These are phyloP conservation scores for Cladosporium sp. DNA, from an alignment of 2,329 filamentous ascomycete species.

Conservation along the genomic window DNA sequence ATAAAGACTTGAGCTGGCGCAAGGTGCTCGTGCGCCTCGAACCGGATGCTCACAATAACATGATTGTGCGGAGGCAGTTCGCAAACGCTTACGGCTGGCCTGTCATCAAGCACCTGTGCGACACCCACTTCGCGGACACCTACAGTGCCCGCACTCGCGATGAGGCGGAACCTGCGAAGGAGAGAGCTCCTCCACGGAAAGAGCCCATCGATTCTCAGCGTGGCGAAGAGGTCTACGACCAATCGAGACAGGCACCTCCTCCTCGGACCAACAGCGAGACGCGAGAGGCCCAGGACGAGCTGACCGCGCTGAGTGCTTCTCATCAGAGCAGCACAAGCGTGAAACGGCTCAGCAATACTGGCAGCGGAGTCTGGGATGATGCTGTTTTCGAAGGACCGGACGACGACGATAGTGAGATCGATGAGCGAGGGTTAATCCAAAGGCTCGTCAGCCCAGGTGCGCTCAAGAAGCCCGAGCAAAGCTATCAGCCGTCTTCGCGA, in stretches of 20 bases:
- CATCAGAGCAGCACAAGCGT: slow-evolving; percentile 20
- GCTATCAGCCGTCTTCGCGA: slow-evolving; percentile 14
- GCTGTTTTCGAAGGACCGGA: slow-evolving; percentile 41
- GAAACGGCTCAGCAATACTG: slow-evolving; percentile 28
- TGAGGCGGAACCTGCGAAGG: slow-evolving; percentile 58
- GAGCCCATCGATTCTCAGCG: slow-evolving; percentile 46
- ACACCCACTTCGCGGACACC: slow-evolving; percentile 84
- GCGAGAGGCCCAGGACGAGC: slow-evolving; percentile 39
- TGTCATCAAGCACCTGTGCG: slow-evolving; percentile 87
- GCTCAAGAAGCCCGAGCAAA: slow-evolving; percentile 19
- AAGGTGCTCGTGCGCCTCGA: slow-evolving; percentile 94
- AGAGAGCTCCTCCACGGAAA: slow-evolving; percentile 58
- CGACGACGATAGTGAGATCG: slow-evolving; percentile 41
- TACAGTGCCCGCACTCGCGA: slow-evolving; percentile 60
- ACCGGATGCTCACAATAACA: slow-evolving; percentile 97
- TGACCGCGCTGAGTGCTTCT: slow-evolving; percentile 32
- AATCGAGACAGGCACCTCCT: slow-evolving; percentile 33
- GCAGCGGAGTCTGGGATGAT: slow-evolving; percentile 43
- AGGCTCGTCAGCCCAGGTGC: slow-evolving; percentile 25
- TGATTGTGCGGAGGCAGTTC: slow-evolving; percentile 93
- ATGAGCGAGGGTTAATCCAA: slow-evolving; percentile 26
- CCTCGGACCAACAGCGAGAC: slow-evolving; percentile 43
- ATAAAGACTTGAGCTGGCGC: slow-evolving; percentile 85
- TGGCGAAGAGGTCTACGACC: slow-evolving; percentile 32
- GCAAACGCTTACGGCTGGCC: slow-evolving; percentile 97